A percentile compares a stretch with the other conserved stretches of the same genome.
Conservation (phyloP, 1,139 yeast species). For the Candida frijolesensis region DNA sequence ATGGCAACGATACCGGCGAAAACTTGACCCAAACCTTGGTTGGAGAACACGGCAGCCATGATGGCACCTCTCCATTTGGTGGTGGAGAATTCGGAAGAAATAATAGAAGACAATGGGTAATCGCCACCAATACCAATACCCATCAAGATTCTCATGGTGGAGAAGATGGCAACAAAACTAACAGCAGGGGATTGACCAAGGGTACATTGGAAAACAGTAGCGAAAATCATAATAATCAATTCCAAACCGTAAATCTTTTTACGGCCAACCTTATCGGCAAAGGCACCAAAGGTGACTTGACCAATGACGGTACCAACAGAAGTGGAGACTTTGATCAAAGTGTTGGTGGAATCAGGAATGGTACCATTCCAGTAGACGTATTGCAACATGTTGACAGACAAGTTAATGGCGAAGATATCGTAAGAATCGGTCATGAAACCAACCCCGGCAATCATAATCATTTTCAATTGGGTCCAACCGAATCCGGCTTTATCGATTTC, state of each 20-base stretch:
- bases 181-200: conserved; percentile 71
- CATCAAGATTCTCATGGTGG: conserved; percentile 79
- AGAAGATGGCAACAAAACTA: conserved; percentile 68
- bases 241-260: conserved; percentile 87
- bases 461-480: conserved; percentile 87
- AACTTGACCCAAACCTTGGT: conserved; percentile 91
- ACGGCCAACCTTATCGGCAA: conserved; percentile 87
- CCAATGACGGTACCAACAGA: conserved; percentile 95
- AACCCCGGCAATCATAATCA: conserved; percentile 89
- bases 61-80: conserved; percentile 97
- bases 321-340: conserved; percentile 82
- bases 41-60: conserved; percentile 91
- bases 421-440: conserved; percentile 93
- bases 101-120: conserved; percentile 94
- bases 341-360: conserved; percentile 67
- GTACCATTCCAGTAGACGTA: conserved; percentile 69
- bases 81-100: conserved; percentile 85
- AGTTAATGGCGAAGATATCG: conserved; percentile 86
- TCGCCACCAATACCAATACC: conserved; percentile 99
- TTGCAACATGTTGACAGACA: conserved; percentile 74
- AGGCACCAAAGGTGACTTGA: conserved; percentile 80
- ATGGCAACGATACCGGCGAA: conserved; percentile 83
- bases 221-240: conserved; percentile 78
- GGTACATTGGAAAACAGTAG: conserved; percentile 76
- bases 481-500: conserved; percentile 83